A percentile compares a stretch with the other conserved stretches of the same genome.
Evolutionary conservation across 768 basidiomycete species (phyloP).

Genomic region (Clathrus columnatus): DNA sequence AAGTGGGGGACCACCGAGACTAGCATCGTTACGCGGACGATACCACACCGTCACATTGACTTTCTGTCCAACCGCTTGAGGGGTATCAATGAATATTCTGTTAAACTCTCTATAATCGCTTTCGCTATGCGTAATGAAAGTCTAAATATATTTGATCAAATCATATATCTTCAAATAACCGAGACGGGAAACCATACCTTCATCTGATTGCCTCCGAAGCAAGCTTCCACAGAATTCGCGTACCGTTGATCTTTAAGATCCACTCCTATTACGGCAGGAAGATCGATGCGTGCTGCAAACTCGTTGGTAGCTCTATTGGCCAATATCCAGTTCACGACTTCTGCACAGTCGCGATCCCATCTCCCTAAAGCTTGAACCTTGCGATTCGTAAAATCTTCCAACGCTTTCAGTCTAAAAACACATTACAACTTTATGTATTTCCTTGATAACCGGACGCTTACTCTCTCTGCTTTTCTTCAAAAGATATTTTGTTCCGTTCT

Average conservation of each 20-base stretch:
- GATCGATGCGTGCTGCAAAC: constrained; percentile 78
- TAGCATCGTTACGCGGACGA: constrained; percentile 33
- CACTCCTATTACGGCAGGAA: constrained; percentile 72
- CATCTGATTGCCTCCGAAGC: constrained; percentile 49
- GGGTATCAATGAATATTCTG: constrained; percentile 53
- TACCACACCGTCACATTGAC: constrained; percentile 62
- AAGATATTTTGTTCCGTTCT: background rate
- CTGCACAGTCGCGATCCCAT: constrained; percentile 53
- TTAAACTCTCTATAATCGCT: constrained; percentile 76
- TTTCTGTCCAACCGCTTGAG: constrained; percentile 41
- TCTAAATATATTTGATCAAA: constrained; percentile 34
- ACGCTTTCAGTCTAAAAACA: constrained; percentile 37
- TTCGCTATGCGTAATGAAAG: constrained; percentile 74
- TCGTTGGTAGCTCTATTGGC: constrained; percentile 36
- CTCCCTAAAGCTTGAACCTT: constrained; percentile 46
- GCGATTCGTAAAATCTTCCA: constrained; percentile 47
- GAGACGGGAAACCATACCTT: constrained; percentile 38
- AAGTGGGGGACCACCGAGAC: constrained; percentile 45
- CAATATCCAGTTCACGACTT: constrained; percentile 67
- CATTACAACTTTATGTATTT: background rate
- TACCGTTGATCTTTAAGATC: constrained; percentile 55
- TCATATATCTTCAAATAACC: background rate
- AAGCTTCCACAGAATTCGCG: constrained; percentile 65
- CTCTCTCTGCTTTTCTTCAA: background rate
- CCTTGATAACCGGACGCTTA: background rate